These are phyloP conservation scores for Neoascochyta sp. DNA, from an alignment of 2,329 filamentous ascomycete genomes.

Conservation along the genomic window DNA sequence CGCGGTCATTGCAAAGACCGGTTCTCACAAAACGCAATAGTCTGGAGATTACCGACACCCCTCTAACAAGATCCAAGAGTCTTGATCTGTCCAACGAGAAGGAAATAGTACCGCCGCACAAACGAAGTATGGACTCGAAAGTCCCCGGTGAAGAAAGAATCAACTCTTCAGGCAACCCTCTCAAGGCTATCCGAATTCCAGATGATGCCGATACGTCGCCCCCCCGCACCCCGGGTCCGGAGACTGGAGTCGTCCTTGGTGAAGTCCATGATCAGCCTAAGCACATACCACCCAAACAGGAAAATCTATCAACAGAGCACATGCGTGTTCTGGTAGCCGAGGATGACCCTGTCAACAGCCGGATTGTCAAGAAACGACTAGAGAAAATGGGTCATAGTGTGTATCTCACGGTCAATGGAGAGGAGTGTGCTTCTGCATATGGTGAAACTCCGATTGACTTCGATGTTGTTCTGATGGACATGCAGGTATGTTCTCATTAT, in stretches of 20 bases:
- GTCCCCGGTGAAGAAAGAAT: slow-evolving; percentile 41
- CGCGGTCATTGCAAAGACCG: slow-evolving; percentile 23
- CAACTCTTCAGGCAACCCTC: slow-evolving; percentile 39
- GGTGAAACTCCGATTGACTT: slow-evolving; percentile 60
- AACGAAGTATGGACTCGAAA: slow-evolving; percentile 44
- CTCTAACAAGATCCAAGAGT: slow-evolving; percentile 23
- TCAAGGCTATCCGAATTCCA: slow-evolving; percentile 47
- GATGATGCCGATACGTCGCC: slow-evolving; percentile 36
- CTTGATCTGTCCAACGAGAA: slow-evolving; percentile 16
- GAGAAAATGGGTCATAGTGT: slow-evolving; percentile 73
- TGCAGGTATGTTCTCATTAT: slow-evolving; percentile 63
- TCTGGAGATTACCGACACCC: slow-evolving; percentile 8
- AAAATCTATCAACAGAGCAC: slow-evolving; percentile 37
- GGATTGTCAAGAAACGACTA: slow-evolving; percentile 73
- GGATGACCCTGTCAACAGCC: slow-evolving; percentile 84
- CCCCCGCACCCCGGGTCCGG: slow-evolving; percentile 13
- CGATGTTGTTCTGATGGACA: slow-evolving; percentile 86
- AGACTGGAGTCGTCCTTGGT: no score
- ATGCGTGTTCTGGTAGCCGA: slow-evolving; percentile 75
- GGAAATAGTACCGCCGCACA: slow-evolving; percentile 21
- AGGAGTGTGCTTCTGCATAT: slow-evolving; percentile 74
- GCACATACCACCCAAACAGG: slow-evolving; percentile 7
- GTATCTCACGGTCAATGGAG: slow-evolving; percentile 72
- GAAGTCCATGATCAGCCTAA: slow-evolving; percentile 23
- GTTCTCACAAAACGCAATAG: slow-evolving; percentile 28